These are phyloP conservation scores for Lachnellula cervina DNA, from an alignment of 2,329 filamentous ascomycete genomes.

Conservation along the genomic window DNA sequence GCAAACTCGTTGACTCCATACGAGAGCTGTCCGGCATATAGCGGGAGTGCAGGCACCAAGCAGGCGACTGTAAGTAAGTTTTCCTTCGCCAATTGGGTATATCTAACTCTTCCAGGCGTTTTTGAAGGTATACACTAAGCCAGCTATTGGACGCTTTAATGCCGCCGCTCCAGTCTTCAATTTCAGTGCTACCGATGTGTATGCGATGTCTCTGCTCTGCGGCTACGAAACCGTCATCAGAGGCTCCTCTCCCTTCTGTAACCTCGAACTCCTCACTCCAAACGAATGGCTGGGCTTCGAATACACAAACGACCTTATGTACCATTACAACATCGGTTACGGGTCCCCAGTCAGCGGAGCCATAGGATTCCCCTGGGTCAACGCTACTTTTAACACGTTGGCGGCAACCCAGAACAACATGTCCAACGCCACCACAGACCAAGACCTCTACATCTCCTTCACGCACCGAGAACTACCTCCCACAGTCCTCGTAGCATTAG, in stretches of 20 bases:
- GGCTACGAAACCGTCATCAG: constrained; percentile 48
- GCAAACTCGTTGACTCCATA: constrained; percentile 52
- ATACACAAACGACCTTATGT: constrained; percentile 46
- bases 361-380: constrained; percentile 49
- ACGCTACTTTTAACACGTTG: constrained; percentile 42
- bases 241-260: constrained; percentile 43
- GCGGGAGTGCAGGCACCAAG: constrained; percentile 42
- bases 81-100: not conserved
- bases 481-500: constrained; percentile 48
- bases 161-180: constrained; percentile 44
- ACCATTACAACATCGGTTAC: constrained; percentile 49
- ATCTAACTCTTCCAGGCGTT: constrained; percentile 29
- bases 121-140: constrained; percentile 42
- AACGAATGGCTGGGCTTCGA: constrained; percentile 47
- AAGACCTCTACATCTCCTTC: constrained; percentile 51
- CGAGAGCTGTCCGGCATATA: constrained; percentile 48
- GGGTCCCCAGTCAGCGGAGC: constrained; percentile 41
- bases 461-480: constrained; percentile 51
- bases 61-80: constrained; percentile 34
- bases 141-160: constrained; percentile 44
- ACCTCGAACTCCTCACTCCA: constrained; percentile 38
- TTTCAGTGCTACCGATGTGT: constrained; percentile 46
- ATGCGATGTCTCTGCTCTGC: constrained; percentile 46
- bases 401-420: constrained; percentile 28
- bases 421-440: constrained; percentile 30